Conservation (phyloP, 1,139 yeast genomes). For the Lodderomyces margitis region DNA sequence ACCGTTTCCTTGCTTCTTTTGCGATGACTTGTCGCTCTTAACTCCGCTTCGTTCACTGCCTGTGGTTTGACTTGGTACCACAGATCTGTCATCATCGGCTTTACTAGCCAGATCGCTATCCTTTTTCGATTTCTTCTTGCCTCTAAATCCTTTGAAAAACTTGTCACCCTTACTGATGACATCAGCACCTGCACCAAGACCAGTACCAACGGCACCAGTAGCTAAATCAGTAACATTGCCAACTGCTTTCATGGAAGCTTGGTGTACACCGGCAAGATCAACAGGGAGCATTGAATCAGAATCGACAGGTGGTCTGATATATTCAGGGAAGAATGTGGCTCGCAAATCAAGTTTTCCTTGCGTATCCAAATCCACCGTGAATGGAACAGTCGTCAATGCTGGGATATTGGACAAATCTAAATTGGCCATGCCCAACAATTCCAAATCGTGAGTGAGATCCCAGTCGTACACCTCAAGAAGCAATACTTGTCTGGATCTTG, state of each 20-base stretch:
- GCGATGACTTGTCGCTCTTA: slow-evolving; percentile 3
- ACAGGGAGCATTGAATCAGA: slow-evolving; percentile 40
- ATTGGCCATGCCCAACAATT: slow-evolving; percentile 50
- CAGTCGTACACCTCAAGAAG: slow-evolving; percentile 61
- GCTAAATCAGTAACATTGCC: slow-evolving; percentile 48
- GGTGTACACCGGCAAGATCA: slow-evolving; percentile 40
- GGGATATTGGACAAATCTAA: slow-evolving; percentile 51
- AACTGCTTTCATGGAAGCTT: slow-evolving; percentile 48
- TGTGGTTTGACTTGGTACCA: slow-evolving; percentile 13
- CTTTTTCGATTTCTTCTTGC: slow-evolving; percentile 22
- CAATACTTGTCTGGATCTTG: slow-evolving; percentile 56
- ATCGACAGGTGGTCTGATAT: slow-evolving; percentile 57
- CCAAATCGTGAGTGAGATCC: slow-evolving; percentile 73
- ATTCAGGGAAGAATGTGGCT: slow-evolving; percentile 63
- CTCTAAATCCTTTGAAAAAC: slow-evolving; percentile 34
- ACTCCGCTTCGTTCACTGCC: slow-evolving; percentile 4
- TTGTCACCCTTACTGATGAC: slow-evolving; percentile 48
- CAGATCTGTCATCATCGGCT: slow-evolving; percentile 8
- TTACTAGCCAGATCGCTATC: slow-evolving; percentile 7
- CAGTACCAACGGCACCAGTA: slow-evolving; percentile 44
- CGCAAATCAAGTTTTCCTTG: slow-evolving; percentile 57
- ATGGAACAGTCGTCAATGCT: slow-evolving; percentile 43
- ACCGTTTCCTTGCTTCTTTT: slow-evolving; percentile 4
- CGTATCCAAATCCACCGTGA: slow-evolving; percentile 53
- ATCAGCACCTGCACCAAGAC: slow-evolving; percentile 38